These are phyloP conservation scores for Nectriaceae sp. DNA, from an alignment of 2,329 filamentous ascomycete species.

Conservation along the genomic window DNA sequence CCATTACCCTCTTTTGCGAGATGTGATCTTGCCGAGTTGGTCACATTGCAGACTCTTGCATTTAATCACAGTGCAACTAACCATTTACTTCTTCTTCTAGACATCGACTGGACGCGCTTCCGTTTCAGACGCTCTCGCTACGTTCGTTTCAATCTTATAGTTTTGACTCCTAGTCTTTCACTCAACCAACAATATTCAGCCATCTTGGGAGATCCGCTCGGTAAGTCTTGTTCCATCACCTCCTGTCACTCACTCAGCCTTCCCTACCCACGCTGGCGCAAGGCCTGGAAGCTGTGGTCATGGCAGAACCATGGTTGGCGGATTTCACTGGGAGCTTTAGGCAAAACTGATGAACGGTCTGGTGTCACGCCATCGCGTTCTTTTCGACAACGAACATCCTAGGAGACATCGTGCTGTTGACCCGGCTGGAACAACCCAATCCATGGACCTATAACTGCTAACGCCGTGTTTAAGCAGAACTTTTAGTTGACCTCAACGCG, in stretches of 20 bases:
- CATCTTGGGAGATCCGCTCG: too few species aligned
- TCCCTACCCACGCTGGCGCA: too few species aligned
- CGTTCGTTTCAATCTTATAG: slow-evolving; percentile 11
- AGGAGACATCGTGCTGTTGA: slow-evolving; percentile 5
- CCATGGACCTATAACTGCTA: too few species aligned
- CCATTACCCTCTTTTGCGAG: slow-evolving; percentile 10
- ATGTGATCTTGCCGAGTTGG: slow-evolving; percentile 14
- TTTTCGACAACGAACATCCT: slow-evolving; percentile 23
- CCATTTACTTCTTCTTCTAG: slow-evolving; percentile 13
- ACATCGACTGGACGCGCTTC: slow-evolving; percentile 11
- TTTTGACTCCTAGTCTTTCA: too few species aligned
- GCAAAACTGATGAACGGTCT: slow-evolving; percentile 21
- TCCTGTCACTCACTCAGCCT: too few species aligned
- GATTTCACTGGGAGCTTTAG: too few species aligned
- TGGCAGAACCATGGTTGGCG: too few species aligned
- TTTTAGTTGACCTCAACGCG: slow-evolving; percentile 11
- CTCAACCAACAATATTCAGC: too few species aligned
- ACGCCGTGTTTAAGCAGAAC: slow-evolving; percentile 10
- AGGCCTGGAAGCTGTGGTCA: too few species aligned
- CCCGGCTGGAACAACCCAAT: not conserved
- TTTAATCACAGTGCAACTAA: slow-evolving; percentile 16
- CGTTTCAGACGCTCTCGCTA: slow-evolving; percentile 19
- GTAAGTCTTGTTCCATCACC: too few species aligned
- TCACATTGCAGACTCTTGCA: slow-evolving; percentile 6
- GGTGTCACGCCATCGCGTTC: slow-evolving; percentile 25